These are phyloP conservation scores for Nakaseomyces sp. DNA, from an alignment of 1,139 yeast species.

Conservation along the genomic window DNA sequence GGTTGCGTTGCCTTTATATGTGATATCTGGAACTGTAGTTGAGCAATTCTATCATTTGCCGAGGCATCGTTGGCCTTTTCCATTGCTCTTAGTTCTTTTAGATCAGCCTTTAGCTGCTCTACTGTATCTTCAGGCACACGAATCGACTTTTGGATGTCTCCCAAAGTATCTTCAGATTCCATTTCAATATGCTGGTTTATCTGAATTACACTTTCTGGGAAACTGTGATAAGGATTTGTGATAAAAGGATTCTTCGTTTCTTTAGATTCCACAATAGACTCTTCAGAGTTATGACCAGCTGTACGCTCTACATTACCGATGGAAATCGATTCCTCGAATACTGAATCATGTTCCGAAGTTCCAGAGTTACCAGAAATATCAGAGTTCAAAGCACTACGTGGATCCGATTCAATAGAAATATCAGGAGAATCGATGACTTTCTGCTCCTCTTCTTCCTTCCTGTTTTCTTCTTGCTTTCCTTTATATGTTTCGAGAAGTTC, in stretches of 20 bases:
- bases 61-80: not conserved
- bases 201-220: not conserved
- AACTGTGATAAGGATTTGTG: not conserved
- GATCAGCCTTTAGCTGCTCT: not conserved
- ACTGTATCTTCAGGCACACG: not conserved
- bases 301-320: not conserved
- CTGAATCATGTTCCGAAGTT: slow-evolving; percentile 1
- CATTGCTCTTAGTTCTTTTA: not conserved
- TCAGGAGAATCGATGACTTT: not conserved
- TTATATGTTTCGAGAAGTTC: not conserved
- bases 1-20: not conserved
- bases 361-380: slow-evolving; percentile 3
- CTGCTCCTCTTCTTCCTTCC: not conserved
- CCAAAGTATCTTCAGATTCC: not conserved
- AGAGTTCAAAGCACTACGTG: slow-evolving; percentile 2
- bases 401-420: not conserved
- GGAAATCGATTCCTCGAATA: not conserved
- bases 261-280: not conserved
- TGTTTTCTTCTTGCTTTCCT: not conserved
- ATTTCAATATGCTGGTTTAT: not conserved
- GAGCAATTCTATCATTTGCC: slow-evolving; percentile 1
- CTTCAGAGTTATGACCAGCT: not conserved
- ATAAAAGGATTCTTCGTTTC: not conserved
- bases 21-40: not conserved
- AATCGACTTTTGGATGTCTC: not conserved